These are phyloP conservation scores for Russula virescens DNA, from an alignment of 768 basidiomycete genomes.

Conservation along the genomic window DNA sequence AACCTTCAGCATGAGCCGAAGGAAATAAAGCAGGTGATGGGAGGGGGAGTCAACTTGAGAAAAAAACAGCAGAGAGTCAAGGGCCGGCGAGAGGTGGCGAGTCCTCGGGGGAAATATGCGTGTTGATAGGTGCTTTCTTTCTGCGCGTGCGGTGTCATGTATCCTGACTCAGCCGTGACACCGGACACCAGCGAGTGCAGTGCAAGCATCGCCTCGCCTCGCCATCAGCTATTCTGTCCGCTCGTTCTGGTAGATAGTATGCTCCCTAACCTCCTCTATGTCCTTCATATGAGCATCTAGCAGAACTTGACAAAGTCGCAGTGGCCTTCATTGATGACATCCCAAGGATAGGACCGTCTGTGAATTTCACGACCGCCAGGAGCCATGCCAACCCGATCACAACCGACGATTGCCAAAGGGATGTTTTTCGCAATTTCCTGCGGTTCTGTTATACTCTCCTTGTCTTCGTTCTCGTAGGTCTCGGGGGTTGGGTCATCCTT, in stretches of 20 bases:
- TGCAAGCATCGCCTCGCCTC: too few species aligned
- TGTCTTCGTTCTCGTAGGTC: slow-evolving; percentile 97
- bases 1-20: too few species aligned
- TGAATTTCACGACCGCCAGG: slow-evolving; percentile 90
- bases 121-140: too few species aligned
- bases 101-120: too few species aligned
- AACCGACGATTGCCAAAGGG: slow-evolving; percentile 97
- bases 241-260: slow-evolving; percentile 99
- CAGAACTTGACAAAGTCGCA: slow-evolving; percentile 99
- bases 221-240: slow-evolving; percentile 92
- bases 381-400: slow-evolving; percentile 72
- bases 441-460: slow-evolving; percentile 94
- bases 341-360: slow-evolving; percentile 97
- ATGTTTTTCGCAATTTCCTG: slow-evolving; percentile 98
- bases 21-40: too few species aligned
- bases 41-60: too few species aligned
- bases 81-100: too few species aligned
- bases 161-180: too few species aligned
- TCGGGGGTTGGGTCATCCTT: too few species aligned
- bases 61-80: too few species aligned
- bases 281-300: slow-evolving; percentile 98
- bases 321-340: slow-evolving; percentile 96
- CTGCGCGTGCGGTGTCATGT: too few species aligned
- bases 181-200: too few species aligned
- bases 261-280: slow-evolving; percentile 98